Evolutionary conservation across 2,329 filamentous ascomycete species (phyloP), one percentile per base, ranked within the genome.

Genomic region (Colletotrichum gloeosporioides): DNA sequence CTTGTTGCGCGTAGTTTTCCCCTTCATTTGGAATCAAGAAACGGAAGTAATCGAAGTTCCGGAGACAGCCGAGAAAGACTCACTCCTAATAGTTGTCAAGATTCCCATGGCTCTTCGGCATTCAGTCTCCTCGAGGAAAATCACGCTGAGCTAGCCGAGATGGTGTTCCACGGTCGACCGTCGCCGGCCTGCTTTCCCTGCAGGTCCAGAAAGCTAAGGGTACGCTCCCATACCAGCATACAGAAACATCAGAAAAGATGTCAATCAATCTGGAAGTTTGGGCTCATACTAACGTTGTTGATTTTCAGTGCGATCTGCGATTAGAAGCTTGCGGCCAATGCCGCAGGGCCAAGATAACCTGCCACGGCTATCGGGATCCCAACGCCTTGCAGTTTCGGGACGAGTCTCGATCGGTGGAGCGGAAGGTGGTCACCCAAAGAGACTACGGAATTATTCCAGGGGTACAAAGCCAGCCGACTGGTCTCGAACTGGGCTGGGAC

Each of bases 281-380:
- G 4, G 12, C 18, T 34, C 62, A 13, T 12, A 9, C 74, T 53
- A 16, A 31, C 34, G 16, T 8, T 22, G 8, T 13, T 12, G 2
- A 25, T 5, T 22, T 39, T 25, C 63, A 81, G 80, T 81, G 80
- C 18, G 80, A 81, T 67, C 73, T 81, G 1, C 70, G 70, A 25
- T 55, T 32, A 5, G 65, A 66, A 55, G 71, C 76, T 39, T 81
- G 80, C 34, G 80, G 80, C 22, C 80, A 82, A 64, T 82, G 81
- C 61, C 34, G 67, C 5, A 76, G 81, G 18, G 80, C 80, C 7
- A 69, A 59, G 10, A 69, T 82, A n/a, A 12, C 62, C 12, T 82
- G 80, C n/a, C 76, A 76, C 39, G 81, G 81, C 25, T 82, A 81
- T 44, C 80, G 79, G 6, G 77, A 81, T 12, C 76, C 78, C 8